These are phyloP conservation scores for Colletotrichum sp. DNA, from an alignment of 2,329 filamentous ascomycete species.

Conservation along the genomic window DNA sequence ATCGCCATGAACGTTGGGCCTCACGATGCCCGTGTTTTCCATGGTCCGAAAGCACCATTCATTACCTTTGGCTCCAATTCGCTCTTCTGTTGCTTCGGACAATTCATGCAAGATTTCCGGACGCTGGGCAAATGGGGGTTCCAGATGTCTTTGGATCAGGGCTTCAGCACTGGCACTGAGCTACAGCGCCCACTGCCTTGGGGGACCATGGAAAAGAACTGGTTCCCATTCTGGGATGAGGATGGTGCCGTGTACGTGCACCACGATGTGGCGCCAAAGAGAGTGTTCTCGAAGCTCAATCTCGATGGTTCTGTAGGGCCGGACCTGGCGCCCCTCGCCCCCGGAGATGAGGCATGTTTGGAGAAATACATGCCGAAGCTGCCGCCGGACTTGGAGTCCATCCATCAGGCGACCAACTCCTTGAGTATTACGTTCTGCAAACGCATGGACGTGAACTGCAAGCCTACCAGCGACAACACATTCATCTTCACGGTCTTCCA, in stretches of 20 bases:
- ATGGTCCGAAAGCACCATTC: conserved; percentile 54
- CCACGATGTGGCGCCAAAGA: conserved; percentile 55
- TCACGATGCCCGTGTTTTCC: conserved; percentile 64
- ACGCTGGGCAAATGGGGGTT: conserved; percentile 49
- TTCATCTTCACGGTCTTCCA: conserved; percentile 62
- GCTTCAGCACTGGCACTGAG: conserved; percentile 52
- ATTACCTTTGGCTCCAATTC: conserved; percentile 63
- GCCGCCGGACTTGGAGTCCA: conserved; percentile 42
- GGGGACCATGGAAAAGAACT: conserved; percentile 62
- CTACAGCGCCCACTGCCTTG: conserved; percentile 54
- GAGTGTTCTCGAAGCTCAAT: conserved; percentile 52
- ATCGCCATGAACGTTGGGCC: conserved; percentile 54
- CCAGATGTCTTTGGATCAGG: conserved; percentile 26
- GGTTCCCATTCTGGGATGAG: conserved; percentile 65
- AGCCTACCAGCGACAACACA: conserved; percentile 49
- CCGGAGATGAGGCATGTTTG: conserved; percentile 50
- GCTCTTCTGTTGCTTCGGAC: conserved; percentile 58
- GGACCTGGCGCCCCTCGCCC: conserved; percentile 47
- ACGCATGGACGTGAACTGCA: conserved; percentile 48
- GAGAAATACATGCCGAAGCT: conserved; percentile 47
- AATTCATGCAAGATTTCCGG: conserved; percentile 61
- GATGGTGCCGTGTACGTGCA: conserved; percentile 53
- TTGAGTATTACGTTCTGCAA: conserved; percentile 60
- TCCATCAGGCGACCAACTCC: conserved; percentile 67
- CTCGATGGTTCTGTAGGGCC: conserved; percentile 50